Base-by-base conservation (phyloP, 768 basidiomycete genomes). In the Auricularia sp. region DNA sequence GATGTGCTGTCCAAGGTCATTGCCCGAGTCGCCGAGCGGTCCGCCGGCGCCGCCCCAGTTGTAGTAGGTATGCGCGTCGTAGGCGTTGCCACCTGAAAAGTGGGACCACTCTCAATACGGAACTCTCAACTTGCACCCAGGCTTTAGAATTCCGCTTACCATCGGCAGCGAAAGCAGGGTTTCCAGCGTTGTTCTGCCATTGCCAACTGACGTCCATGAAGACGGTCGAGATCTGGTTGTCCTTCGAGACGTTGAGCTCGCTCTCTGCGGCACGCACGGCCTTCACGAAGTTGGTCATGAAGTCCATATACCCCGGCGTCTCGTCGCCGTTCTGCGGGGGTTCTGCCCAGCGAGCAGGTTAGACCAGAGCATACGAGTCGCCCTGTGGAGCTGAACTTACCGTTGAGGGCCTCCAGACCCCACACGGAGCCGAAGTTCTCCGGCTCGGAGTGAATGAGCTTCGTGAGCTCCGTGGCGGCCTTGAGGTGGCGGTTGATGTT, bases 21-120 rank as follows among this genome's bases (percentile, higher is more conserved):
- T 35, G 23, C 56, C 56, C 11, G 29, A 33, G 56, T 59, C 56
- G 8, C 56, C 56, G 29, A 33, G 23, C 21, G 56, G 23, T 3
- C 56, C 56, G 10, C 56, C 23, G 3, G 56, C 56, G 33, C 56
- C 56, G 18, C 56, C 56, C 29, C 23, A 59, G 34, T 29, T 33
- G 56, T 59, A 59, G 56, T 59, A 59, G 16, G 56, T 59, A 29
- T 59, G 56, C 21, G 56, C 34, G 33, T 59, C 56, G 23, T 59
- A 59, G 4, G 56, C 56, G 18, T 23, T 59, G 18, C 56, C 56
- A 18, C 56, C 39, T 42, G 39, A 2, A 29, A 29, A 29, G 29
- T 29, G 29, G 29, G 29, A 29, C 2, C 29, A 29, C 29, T 0
- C 0, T 42, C 39, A 8, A 42, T 42, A 42, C 39, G 39, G 7